These are phyloP conservation scores for Penicillium vulpinum DNA, from an alignment of 2,329 filamentous ascomycete genomes.

Conservation along the genomic window DNA sequence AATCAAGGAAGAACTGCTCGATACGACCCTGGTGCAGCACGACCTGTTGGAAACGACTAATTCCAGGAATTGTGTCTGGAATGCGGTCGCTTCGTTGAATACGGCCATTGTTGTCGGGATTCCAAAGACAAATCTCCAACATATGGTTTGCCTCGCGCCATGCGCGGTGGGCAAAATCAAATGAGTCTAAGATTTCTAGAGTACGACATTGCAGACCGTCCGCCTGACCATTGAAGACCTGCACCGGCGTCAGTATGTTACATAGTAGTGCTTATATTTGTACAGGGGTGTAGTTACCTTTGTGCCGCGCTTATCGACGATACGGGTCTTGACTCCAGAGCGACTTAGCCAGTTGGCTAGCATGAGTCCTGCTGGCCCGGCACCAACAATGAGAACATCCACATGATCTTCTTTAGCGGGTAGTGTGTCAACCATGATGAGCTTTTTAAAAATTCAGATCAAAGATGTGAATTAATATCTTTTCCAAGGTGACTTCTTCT, in stretches of 20 bases:
- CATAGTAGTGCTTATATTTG: background rate
- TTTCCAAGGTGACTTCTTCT: background rate
- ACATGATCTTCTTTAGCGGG: background rate
- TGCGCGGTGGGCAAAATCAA: conserved; percentile 64
- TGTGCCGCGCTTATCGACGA: conserved; percentile 48
- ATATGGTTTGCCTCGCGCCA: conserved; percentile 44
- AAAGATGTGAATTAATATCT: background rate
- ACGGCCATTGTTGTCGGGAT: conserved; percentile 53
- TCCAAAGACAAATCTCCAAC: conserved; percentile 34
- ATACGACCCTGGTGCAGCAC: conserved; percentile 71
- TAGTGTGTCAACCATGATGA: background rate
- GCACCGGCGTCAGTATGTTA: background rate
- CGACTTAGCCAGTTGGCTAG: conserved; percentile 51
- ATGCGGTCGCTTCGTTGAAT: conserved; percentile 62
- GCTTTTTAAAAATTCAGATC: background rate
- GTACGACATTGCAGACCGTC: conserved; percentile 65
- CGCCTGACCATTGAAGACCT: conserved; percentile 43
- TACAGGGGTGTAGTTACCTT: conserved; percentile 29
- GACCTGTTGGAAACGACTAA: conserved; percentile 64
- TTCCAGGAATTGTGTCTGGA: conserved; percentile 61
- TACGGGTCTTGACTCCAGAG: conserved; percentile 50
- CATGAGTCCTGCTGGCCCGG: conserved; percentile 53
- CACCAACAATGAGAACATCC: conserved; percentile 19
- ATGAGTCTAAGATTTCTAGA: conserved; percentile 71
- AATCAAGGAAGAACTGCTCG: conserved; percentile 66